Base-by-base conservation (phyloP, 2,329 filamentous ascomycete genomes). In the Zelopaecilomyces penicillatus region DNA sequence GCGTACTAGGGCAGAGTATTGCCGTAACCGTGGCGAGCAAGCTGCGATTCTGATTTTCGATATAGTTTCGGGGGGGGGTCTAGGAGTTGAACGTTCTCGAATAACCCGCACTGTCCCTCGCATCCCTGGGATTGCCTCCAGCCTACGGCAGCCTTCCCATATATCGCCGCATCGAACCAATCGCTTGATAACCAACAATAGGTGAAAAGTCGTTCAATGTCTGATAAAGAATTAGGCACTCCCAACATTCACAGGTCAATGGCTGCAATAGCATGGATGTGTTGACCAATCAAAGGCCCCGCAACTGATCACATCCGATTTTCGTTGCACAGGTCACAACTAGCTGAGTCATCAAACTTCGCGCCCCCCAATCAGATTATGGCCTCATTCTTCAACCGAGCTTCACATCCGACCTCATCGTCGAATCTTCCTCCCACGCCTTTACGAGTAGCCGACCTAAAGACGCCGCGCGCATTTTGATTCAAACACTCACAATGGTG, bases 401-500 rank as follows among this genome's bases (percentile, higher is more conserved):
- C 31, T 37, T 43, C 44, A 33, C 29, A 36, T 39, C 37, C 36
- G 27, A 7, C 19, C 39, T 33, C 30, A 19, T 29, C 29, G 29
- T 32, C 39, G 30, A 33, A 19, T 32, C 10, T 8, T 33, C 30
- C 31, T 4, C 9, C 39, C 19, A 28, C n/a, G 30, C 27, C 39
- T 34, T 11, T 26, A 36, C 28, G 33, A 30, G 27, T 32, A 30
- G 33, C 42, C 36, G 39, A 43, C 50, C 40, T 50, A 55, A 46
- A 55, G 50, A 48, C 45, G 42, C 52, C 45, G 37, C 51, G 46
- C 50, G 45, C 43, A 54, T 54, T 48, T 54, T 46, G 48, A 50
- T 51, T 52, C 48, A 54, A 53, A 53, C 36, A 19, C 51, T 56
- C 60, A 70, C 60, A 52, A 71, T 71, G 67, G 61, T 60, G 68